Base-by-base conservation (phyloP, 345 rosid genomes). In the Pistacia vera region DNA sequence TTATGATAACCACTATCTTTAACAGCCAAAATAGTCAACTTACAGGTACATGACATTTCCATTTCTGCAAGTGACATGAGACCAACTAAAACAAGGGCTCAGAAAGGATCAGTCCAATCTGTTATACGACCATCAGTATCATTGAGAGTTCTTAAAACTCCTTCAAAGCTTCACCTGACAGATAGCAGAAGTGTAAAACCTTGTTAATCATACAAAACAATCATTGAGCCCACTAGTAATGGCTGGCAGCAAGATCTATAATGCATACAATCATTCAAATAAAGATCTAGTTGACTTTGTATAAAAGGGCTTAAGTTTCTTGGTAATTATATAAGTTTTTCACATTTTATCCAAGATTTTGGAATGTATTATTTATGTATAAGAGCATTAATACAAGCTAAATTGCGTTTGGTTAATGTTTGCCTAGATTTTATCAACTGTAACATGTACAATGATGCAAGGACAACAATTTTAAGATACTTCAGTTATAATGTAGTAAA, bases 61-160 rank as follows among this genome's bases (percentile, higher is more conserved):
- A 79, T 85, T 85, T 79, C 86, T 86, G 74, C 98, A 95, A 57
- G 85, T 88, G 81, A 95, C 84, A 81, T 86, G 85, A 65, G 91
- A 88, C 99, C 99, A 95, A 72, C 98, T 89, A 81, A 67, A 82
- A 90, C 99, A 95, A 51, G 99, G 96, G 87, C 92, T 95, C 75
- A 90, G 93, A 10, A 68, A 88, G 66, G 2, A 13, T 81, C 48
- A 75, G 89, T 80, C 99, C 98, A 95, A 75, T 91, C 85, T 14
- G 66, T 85, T 52, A 88, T 81, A 65, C 17, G 86, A 22, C 72
- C 66, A 55, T 76, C 71, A 13, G 94, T 83, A 78, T 92, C 91
- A 48, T 92, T 88, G 71, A 93, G 96, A 44, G 81, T 80, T 20
- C 44, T 75, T 49, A 81, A 85, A 70, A 93, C 75, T 90, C 84